A percentile compares a stretch with the other conserved stretches of the same genome.
phyloP scores from a whole-genome alignment of 768 basidiomycete species.

The Zangia roseola region DNA sequence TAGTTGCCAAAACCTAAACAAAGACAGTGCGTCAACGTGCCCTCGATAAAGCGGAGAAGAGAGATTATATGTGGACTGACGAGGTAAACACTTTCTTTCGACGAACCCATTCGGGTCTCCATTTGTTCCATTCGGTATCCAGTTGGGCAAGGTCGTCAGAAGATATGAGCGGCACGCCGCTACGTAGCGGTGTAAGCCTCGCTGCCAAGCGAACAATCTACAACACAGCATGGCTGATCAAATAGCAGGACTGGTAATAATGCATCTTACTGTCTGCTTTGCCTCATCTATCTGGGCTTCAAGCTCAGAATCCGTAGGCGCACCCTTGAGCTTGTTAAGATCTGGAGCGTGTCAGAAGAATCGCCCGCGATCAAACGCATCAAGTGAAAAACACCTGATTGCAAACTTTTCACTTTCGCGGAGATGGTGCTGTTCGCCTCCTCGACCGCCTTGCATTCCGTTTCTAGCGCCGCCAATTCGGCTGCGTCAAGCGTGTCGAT shows the following conservation, averaged over 20 bases:
- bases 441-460: conserved; percentile 52
- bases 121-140: conserved; percentile 64
- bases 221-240: neutral
- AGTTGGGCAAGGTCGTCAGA: conserved; percentile 66
- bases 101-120: conserved; percentile 79
- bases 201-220: conserved; percentile 50
- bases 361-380: neutral
- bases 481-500: conserved; percentile 63
- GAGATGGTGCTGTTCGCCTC: conserved; percentile 58
- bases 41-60: neutral
- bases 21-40: conserved; percentile 1
- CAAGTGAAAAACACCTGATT: conserved; percentile 20
- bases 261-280: conserved; percentile 53
- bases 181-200: conserved; percentile 63
- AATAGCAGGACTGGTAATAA: too few relatives aligned
- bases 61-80: conserved; percentile 21
- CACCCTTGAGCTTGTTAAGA: conserved; percentile 56
- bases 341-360: conserved; percentile 43
- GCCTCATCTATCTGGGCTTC: conserved; percentile 50
- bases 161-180: conserved; percentile 62
- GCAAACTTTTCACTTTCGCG: conserved; percentile 49
- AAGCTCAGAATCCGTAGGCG: conserved; percentile 72
- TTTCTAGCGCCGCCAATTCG: conserved; percentile 58
- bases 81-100: conserved; percentile 67
- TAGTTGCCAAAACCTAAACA: conserved; percentile 68